Evolutionary conservation across 83 land plant genomes (phyloP).

Genomic region (Picea abies): DNA sequence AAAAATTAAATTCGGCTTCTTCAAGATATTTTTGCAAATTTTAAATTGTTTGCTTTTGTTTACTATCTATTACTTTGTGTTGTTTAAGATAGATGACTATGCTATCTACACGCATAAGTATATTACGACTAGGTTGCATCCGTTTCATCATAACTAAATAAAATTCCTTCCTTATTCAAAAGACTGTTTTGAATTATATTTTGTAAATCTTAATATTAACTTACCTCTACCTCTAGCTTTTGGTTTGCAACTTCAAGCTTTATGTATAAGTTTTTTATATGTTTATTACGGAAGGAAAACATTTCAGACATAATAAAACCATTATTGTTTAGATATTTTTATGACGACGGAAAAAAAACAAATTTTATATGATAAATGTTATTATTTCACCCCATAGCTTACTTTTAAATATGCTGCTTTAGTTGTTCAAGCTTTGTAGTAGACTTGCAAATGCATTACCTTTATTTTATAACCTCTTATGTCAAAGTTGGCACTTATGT

Average conservation of each 20-base stretch:
- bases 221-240: conserved; percentile 59
- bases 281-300: conserved; percentile 53
- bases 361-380: neutral
- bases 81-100: conserved; percentile 37
- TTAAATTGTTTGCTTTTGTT: conserved; percentile 28
- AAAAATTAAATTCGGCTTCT: conserved; percentile 44
- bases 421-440: conserved; percentile 55
- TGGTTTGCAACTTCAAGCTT: conserved; percentile 52
- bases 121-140: neutral
- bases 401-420: conserved; percentile 75
- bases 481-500: conserved; percentile 52
- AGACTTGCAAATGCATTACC: conserved; percentile 71
- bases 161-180: neutral
- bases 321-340: neutral
- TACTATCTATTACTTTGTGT: conserved; percentile 37
- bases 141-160: conserved; percentile 1
- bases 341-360: neutral
- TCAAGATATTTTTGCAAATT: conserved; percentile 42
- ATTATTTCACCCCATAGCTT: neutral
- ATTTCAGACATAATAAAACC: conserved; percentile 31
- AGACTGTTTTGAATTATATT: neutral
- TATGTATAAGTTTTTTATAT: conserved; percentile 30
- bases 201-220: neutral
- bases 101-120: conserved; percentile 34
- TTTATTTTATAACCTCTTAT: conserved; percentile 49